Evolutionary conservation across 2,329 filamentous ascomycete species (phyloP).

Genomic region (Venturia pyrina): DNA sequence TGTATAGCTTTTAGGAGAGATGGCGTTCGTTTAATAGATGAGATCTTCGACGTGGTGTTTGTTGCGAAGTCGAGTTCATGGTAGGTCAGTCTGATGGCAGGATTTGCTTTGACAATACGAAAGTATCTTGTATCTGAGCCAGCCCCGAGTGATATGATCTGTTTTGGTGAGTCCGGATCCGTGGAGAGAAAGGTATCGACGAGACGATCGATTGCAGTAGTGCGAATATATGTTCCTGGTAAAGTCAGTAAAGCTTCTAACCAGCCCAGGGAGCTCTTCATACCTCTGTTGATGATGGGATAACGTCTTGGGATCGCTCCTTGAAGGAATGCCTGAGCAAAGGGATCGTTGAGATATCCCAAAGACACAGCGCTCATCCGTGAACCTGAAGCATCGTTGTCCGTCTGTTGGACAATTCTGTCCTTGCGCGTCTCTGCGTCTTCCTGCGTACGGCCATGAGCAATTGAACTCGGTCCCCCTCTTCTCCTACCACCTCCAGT

Average conservation of each 20-base stretch:
- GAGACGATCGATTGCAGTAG: slow-evolving; percentile 69
- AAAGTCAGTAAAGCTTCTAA: slow-evolving; percentile 6
- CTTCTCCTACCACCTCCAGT: slow-evolving; percentile 32
- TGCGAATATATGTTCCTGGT: slow-evolving; percentile 84
- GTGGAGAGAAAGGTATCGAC: slow-evolving; percentile 58
- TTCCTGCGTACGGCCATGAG: slow-evolving; percentile 19
- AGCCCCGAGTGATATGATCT: slow-evolving; percentile 87
- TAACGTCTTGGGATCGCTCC: slow-evolving; percentile 52
- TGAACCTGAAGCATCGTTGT: slow-evolving; percentile 82
- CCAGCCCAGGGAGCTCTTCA: slow-evolving; percentile 15
- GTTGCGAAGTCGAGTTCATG: slow-evolving; percentile 85
- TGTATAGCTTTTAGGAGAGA: slow-evolving; percentile 19
- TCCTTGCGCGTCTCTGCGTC: slow-evolving; percentile 43
- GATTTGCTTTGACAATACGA: slow-evolving; percentile 50
- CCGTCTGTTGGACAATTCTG: slow-evolving; percentile 73
- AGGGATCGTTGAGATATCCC: slow-evolving; percentile 77
- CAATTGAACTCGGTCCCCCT: slow-evolving; percentile 17
- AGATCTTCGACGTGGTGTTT: slow-evolving; percentile 59
- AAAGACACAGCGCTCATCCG: slow-evolving; percentile 78
- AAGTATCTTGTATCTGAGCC: slow-evolving; percentile 89
- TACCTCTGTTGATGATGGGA: slow-evolving; percentile 91
- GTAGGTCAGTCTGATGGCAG: slow-evolving; percentile 50
- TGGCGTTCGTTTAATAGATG: slow-evolving; percentile 25
- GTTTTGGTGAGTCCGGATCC: slow-evolving; percentile 38
- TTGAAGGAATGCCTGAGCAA: slow-evolving; percentile 59